Evolutionary conservation across 768 basidiomycete species (phyloP), one percentile per base, ranked within the genome.

Genomic region (Mycena olivaceomarginata): DNA sequence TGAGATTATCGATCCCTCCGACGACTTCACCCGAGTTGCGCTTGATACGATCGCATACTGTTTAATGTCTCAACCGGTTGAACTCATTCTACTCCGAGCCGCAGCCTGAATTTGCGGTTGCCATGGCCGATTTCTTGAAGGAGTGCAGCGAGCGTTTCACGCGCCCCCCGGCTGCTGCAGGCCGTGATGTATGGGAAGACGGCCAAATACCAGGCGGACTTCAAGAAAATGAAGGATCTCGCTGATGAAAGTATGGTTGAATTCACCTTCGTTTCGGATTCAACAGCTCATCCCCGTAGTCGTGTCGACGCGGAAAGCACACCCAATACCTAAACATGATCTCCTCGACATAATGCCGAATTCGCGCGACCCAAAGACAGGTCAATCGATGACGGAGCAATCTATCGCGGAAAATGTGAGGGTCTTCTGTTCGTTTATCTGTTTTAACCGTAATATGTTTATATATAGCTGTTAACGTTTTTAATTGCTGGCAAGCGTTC

Each of bases 1-100:
- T 7, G 79, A 83, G 60, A 70, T 82, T 39, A 87, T 91, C 67
- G 87, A 89, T 63, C 86, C 89, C 7, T 82, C 87, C 1, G 87
- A 88, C 46, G 89, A 91, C 79, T 90, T 88, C 74, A 91, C 90
- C 45, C 84, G 88, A 15, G 84, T 90, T 22, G 87, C 90, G 0
- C 83, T 90, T 39, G 89, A 90, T 73, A 88, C 90, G 4, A 85
- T 90, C 67, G 85, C 88, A 4, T 83, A 87, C 18, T 90, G 88
- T 75, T 83, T 88, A 37, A 89, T 89, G 87, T 84, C 82, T 4
- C 83, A 88, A 88, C 76, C 80, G 89, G 31, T 77, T 90, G 69
- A 91, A 91, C 80, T 89, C 89, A 5, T 90, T 89, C 80, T 89
- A 90, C 72, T 82, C 79, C 86, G 85, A 86, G 39, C 75, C 80